Conservation (phyloP, 768 basidiomycete species). For the Lactarius deliciosus region DNA sequence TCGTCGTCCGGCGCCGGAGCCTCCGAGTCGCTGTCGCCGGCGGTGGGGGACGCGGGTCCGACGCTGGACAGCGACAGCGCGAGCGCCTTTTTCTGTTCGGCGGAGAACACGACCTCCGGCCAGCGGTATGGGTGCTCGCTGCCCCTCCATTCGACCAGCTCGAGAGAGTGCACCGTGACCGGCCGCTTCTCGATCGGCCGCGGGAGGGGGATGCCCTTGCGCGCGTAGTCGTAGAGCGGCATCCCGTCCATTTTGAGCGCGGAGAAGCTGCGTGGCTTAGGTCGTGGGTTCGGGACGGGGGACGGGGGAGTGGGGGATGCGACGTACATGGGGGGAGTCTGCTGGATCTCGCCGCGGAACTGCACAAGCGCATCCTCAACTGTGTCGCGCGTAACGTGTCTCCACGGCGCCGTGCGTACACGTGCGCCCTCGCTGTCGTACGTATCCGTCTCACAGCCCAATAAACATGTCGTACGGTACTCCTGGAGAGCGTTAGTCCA, state of each 20-base stretch:
- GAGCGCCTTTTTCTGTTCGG: slow-evolving; percentile 68
- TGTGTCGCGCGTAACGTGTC: slow-evolving; percentile 75
- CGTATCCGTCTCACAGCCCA: slow-evolving; percentile 93
- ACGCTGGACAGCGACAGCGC: slow-evolving; percentile 58
- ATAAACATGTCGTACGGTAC: slow-evolving; percentile 84
- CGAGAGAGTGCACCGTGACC: slow-evolving; percentile 78
- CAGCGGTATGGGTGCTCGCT: slow-evolving; percentile 70
- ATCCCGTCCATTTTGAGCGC: slow-evolving; percentile 98
- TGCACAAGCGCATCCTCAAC: slow-evolving; percentile 66
- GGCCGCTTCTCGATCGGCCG: slow-evolving; percentile 88
- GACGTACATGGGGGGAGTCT: slow-evolving; percentile 86
- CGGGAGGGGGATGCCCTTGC: slow-evolving; percentile 86
- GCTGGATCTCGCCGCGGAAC: slow-evolving; percentile 86
- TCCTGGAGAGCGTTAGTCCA: slow-evolving; percentile 50
- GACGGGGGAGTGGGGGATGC: not conserved
- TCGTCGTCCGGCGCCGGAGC: slow-evolving; percentile 34
- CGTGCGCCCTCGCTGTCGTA: slow-evolving; percentile 89
- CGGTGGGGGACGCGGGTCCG: slow-evolving; percentile 40
- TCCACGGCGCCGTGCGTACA: slow-evolving; percentile 75
- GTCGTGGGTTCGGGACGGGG: not conserved
- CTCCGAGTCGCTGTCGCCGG: slow-evolving; percentile 32
- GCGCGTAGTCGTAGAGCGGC: slow-evolving; percentile 93
- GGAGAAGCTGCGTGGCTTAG: slow-evolving; percentile 67
- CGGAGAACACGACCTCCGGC: slow-evolving; percentile 69
- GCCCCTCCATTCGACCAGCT: slow-evolving; percentile 77